Conservation (phyloP, 768 basidiomycete genomes). For the Glaciozyma antarctica region DNA sequence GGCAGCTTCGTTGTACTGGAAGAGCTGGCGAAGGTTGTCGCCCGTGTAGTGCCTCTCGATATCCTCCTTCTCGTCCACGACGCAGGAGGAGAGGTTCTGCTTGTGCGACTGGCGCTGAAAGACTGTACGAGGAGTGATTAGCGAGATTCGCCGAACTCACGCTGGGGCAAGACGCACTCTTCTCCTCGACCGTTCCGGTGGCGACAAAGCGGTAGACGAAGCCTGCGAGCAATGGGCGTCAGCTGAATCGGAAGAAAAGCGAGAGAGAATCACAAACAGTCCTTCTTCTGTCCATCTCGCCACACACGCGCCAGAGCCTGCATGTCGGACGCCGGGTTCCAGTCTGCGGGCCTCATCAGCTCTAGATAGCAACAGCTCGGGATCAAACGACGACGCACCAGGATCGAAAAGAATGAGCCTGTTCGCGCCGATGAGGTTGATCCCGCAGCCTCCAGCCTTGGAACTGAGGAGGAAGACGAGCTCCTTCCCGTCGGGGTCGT, state of each 20-base stretch:
- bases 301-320: conserved; percentile 97
- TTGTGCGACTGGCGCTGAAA: conserved; percentile 96
- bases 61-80: conserved; percentile 94
- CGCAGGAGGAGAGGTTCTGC: conserved; percentile 92
- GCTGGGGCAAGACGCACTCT: conserved; percentile 11
- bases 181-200: conserved; percentile 43
- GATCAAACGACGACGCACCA: conserved; percentile 24
- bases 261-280: conserved; percentile 53
- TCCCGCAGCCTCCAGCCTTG: conserved; percentile 91
- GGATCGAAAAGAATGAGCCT: conserved; percentile 52
- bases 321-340: conserved; percentile 98
- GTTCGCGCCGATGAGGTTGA: conserved; percentile 88
- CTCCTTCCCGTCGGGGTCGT: conserved; percentile 48
- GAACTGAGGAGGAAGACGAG: conserved; percentile 85
- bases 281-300: conserved; percentile 99
- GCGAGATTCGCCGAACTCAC: background rate
- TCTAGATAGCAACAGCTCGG: background rate
- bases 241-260: background rate
- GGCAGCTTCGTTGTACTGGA: conserved; percentile 68
- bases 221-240: conserved; percentile 46
- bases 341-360: conserved; percentile 51
- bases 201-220: conserved; percentile 98
- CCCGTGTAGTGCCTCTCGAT: conserved; percentile 88
- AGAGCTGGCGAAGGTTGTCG: conserved; percentile 79
- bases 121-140: conserved; percentile 43